A percentile compares a stretch with the other conserved stretches of the same genome.
These are phyloP conservation scores for Inga leiocalycina DNA, from an alignment of 306 rosid species.

Conservation along the genomic window DNA sequence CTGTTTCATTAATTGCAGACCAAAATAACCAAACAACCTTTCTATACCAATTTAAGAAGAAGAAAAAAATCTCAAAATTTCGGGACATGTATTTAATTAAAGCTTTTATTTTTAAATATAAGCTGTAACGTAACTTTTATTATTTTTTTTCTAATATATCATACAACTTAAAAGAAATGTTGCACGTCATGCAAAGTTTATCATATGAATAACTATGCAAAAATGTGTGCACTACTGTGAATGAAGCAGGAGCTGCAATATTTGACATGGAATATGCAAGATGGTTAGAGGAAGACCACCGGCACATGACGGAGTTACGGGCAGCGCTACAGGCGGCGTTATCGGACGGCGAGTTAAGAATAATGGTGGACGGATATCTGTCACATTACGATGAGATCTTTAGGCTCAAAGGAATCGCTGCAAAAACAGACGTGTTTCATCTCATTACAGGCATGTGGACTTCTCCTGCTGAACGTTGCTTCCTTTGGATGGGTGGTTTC, in stretches of 20 bases:
- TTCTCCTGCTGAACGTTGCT: constrained; percentile 88
- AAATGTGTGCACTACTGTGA: neutral
- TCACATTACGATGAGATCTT: constrained; percentile 81
- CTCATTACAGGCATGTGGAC: constrained; percentile 85
- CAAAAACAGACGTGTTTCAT: constrained; percentile 89
- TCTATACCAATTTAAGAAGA: neutral
- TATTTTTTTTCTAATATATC: too few species aligned
- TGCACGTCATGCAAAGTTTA: neutral
- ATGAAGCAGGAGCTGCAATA: constrained; percentile 73
- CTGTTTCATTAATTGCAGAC: constrained; percentile 23
- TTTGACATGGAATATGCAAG: constrained; percentile 93
- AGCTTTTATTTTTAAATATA: too few species aligned
- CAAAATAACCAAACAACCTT: neutral
- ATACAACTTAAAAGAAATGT: neutral
- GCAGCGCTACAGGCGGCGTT: constrained; percentile 61
- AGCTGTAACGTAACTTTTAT: too few species aligned
- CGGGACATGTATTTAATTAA: neutral
- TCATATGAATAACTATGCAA: neutral
- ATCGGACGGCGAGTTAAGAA: constrained; percentile 63
- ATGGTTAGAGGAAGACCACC: constrained; percentile 92
- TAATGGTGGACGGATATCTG: constrained; percentile 66
- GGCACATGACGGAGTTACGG: constrained; percentile 71
- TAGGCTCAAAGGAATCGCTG: constrained; percentile 67
- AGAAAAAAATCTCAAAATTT: neutral
- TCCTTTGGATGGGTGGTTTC: constrained; percentile 96